These are phyloP conservation scores for Fraxinus platypoda DNA, from an alignment of 305 asterid species.

Conservation along the genomic window DNA sequence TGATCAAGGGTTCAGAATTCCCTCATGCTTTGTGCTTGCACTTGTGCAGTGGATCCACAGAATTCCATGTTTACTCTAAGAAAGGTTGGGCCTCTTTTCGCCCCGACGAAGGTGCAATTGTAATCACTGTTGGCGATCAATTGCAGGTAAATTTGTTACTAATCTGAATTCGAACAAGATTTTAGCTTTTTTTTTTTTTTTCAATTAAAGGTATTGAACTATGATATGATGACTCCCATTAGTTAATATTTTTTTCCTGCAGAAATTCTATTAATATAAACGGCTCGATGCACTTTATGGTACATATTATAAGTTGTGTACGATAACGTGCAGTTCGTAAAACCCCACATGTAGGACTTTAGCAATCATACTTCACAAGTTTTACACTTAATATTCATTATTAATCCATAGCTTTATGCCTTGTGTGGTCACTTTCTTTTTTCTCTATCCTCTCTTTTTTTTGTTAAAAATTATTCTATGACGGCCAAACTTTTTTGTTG, in stretches of 20 bases:
- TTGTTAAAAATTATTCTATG: not conserved
- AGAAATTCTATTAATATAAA: not conserved
- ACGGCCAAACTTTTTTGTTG: not conserved
- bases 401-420: not conserved
- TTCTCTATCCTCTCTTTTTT: not conserved
- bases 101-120: conserved; percentile 47
- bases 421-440: not conserved
- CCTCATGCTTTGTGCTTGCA: conserved; percentile 69
- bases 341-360: conserved; percentile 27
- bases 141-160: conserved; percentile 50
- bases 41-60: conserved; percentile 59
- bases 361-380: conserved; percentile 13
- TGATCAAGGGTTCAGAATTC: conserved; percentile 72
- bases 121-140: conserved; percentile 64
- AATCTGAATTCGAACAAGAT: not conserved
- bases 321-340: conserved; percentile 8
- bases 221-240: not conserved
- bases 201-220: not conserved
- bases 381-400: not conserved
- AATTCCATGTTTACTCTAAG: conserved; percentile 81
- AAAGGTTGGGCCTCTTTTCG: conserved; percentile 77
- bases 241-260: not conserved
- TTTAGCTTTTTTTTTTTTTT: not conserved
- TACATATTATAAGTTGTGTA: not conserved
- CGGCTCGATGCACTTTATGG: not conserved